Evolutionary conservation across 345 rosid genomes (phyloP).

Genomic region (Dimocarpus longan): DNA sequence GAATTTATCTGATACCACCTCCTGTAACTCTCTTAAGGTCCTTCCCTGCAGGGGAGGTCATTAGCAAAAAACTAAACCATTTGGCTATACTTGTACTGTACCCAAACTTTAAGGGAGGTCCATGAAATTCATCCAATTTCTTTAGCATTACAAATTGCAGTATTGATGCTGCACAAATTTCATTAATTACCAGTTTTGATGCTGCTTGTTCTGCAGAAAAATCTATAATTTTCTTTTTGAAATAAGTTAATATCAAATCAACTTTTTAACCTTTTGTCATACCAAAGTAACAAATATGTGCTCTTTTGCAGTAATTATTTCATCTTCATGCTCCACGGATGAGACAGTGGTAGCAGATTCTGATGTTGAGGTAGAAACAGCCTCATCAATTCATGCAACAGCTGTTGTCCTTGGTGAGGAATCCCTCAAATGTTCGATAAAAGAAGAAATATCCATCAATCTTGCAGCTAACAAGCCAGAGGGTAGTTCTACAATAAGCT

Average conservation of each 20-base stretch:
- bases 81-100: too few relatives aligned
- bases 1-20: too few relatives aligned
- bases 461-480: slow-evolving; percentile 27
- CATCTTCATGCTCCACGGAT: slow-evolving; percentile 94
- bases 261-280: background rate
- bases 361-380: slow-evolving; percentile 64
- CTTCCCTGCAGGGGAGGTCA: too few relatives aligned
- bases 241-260: background rate
- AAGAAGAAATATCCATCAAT: slow-evolving; percentile 30
- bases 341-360: slow-evolving; percentile 97
- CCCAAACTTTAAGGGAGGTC: background rate
- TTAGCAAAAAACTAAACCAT: too few relatives aligned
- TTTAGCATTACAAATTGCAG: background rate
- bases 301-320: slow-evolving; percentile 62
- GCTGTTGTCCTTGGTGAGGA: slow-evolving; percentile 34
- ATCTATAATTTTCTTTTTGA: background rate
- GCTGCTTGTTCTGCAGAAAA: background rate
- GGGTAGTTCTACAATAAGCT: slow-evolving; percentile 26
- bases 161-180: background rate
- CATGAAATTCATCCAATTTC: too few relatives aligned
- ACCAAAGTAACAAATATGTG: background rate
- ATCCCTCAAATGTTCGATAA: slow-evolving; percentile 22
- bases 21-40: too few relatives aligned
- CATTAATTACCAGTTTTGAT: background rate
- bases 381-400: slow-evolving; percentile 39